Evolutionary conservation across 495 filamentous ascomycete genomes (phyloP).

Genomic region (Aspergillus steynii): DNA sequence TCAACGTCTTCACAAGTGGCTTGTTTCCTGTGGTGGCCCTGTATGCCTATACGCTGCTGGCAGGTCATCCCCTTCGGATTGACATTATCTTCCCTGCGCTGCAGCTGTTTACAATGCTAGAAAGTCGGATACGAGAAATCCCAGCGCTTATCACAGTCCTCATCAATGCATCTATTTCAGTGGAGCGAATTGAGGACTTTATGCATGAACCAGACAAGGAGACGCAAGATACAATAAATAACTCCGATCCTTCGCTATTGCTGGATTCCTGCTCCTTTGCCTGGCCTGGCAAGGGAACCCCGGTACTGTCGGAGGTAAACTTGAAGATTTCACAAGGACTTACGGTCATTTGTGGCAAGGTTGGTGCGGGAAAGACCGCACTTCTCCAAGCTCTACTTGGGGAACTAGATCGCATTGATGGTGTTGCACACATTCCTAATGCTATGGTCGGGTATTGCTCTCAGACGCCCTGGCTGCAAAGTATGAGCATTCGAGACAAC

Average conservation of each 20-base stretch:
- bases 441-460: conserved; percentile 79
- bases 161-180: conserved; percentile 72
- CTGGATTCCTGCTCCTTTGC: conserved; percentile 68
- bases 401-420: conserved; percentile 67
- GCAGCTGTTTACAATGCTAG: conserved; percentile 73
- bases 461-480: conserved; percentile 88
- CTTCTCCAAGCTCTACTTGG: conserved; percentile 76
- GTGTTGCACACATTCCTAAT: conserved; percentile 58
- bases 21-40: conserved; percentile 78
- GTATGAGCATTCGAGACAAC: conserved; percentile 85
- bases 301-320: conserved; percentile 63
- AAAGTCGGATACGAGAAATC: conserved; percentile 66
- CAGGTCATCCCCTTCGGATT: conserved; percentile 62
- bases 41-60: conserved; percentile 71
- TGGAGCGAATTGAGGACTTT: conserved; percentile 78
- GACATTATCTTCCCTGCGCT: conserved; percentile 82
- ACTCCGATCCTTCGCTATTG: conserved; percentile 36
- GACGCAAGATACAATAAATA: conserved; percentile 32
- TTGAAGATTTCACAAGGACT: conserved; percentile 63
- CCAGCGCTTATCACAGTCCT: conserved; percentile 69
- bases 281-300: conserved; percentile 66
- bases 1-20: conserved; percentile 64
- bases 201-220: conserved; percentile 82
- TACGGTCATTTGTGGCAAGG: conserved; percentile 68
- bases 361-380: conserved; percentile 79